Evolutionary conservation across 148 eudicot genomes (phyloP).

Genomic region (Fagopyrum homotropicum): DNA sequence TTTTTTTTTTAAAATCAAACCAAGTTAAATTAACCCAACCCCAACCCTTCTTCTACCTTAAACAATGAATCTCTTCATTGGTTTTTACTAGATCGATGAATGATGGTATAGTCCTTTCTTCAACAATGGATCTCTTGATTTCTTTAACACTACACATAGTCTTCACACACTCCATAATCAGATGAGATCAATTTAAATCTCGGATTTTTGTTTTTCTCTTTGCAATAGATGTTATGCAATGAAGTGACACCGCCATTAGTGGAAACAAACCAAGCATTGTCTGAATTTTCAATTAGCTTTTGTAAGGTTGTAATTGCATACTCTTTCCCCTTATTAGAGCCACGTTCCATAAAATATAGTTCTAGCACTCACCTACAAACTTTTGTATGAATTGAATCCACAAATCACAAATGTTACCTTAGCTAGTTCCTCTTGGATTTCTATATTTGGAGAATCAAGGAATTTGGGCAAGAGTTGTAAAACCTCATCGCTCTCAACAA

Average conservation of each 20-base stretch:
- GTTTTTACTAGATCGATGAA: constrained; percentile 41
- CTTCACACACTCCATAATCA: constrained; percentile 55
- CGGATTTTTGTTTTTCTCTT: constrained; percentile 13
- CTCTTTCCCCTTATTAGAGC: constrained; percentile 37
- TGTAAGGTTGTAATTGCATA: constrained; percentile 39
- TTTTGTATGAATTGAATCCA: constrained; percentile 29
- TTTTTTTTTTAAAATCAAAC: too few relatives aligned
- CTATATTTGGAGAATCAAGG: constrained; percentile 41
- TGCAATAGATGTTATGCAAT: constrained; percentile 40
- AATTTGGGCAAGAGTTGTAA: constrained; percentile 32
- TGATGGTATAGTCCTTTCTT: constrained; percentile 46
- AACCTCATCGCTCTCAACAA: constrained; percentile 41
- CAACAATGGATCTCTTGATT: constrained; percentile 72
- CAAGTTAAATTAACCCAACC: constrained; percentile 33
- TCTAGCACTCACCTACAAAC: constrained; percentile 38
- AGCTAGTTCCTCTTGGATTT: constrained; percentile 51
- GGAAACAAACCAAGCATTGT: constrained; percentile 81
- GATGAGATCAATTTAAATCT: constrained; percentile 35
- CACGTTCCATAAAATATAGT: constrained; percentile 52
- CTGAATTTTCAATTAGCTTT: constrained; percentile 63
- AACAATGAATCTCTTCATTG: constrained; percentile 43
- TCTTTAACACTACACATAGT: constrained; percentile 74
- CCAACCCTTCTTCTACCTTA: constrained; percentile 3
- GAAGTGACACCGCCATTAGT: constrained; percentile 83
- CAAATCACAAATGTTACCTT: constrained; percentile 33